Percentiles rank a stretch among this genome's conserved stretches.
Conservation (phyloP, 768 basidiomycete genomes). For the Suillus brevipes region DNA sequence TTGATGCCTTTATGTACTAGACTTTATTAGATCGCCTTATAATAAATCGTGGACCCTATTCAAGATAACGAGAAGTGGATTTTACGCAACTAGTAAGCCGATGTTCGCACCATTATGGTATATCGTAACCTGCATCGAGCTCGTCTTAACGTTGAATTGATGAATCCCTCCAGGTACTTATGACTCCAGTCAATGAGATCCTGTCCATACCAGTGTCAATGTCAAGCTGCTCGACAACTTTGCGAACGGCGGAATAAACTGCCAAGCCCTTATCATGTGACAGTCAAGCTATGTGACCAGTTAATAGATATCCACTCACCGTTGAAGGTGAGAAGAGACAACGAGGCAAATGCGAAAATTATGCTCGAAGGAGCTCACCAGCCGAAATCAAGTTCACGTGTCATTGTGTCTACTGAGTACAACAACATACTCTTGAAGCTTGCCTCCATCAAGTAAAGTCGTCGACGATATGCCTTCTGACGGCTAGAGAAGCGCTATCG, state of each 20-base stretch:
- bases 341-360: background rate
- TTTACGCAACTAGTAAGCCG: background rate
- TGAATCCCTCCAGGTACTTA: background rate
- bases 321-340: background rate
- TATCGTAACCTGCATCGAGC: background rate
- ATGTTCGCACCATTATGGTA: background rate
- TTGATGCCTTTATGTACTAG: constrained; percentile 13
- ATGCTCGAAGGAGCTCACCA: background rate
- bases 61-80: background rate
- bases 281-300: background rate
- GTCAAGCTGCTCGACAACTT: background rate
- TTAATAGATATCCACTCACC: background rate
- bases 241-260: background rate
- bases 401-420: background rate
- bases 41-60: background rate
- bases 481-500: background rate
- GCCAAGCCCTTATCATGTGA: background rate
- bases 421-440: background rate
- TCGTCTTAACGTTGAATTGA: background rate
- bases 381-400: background rate
- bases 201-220: background rate
- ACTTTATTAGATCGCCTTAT: background rate
- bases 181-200: background rate
- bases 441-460: background rate
- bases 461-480: background rate